Evolutionary conservation across 371 early-diverging fungal genomes (phyloP).

Genomic region (Apophysomyces variabilis): DNA sequence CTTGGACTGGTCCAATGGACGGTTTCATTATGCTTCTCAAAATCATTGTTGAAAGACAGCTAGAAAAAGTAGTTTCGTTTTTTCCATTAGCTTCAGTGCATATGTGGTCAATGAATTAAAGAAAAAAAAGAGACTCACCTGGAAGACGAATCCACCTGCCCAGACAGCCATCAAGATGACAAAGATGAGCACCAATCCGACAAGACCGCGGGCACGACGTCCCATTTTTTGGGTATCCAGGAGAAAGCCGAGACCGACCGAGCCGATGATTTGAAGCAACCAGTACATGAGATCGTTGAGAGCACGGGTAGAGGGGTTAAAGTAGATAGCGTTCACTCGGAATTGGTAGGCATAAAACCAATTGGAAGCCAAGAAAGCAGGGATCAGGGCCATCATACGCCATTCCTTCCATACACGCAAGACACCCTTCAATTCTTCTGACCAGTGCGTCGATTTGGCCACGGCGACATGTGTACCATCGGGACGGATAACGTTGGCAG

Average conservation of each 20-base stretch:
- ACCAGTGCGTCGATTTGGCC: slow-evolving; percentile 50
- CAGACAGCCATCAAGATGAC: slow-evolving; percentile 57
- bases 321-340: slow-evolving; percentile 54
- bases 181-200: slow-evolving; percentile 49
- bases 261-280: slow-evolving; percentile 67
- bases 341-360: slow-evolving; percentile 75
- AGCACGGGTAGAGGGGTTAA: slow-evolving; percentile 59
- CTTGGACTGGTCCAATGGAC: slow-evolving; percentile 43
- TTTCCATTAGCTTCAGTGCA: not conserved
- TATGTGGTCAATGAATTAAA: no score
- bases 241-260: slow-evolving; percentile 53
- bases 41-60: slow-evolving; percentile 38
- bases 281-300: slow-evolving; percentile 72
- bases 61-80: not conserved
- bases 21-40: slow-evolving; percentile 17
- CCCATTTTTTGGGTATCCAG: slow-evolving; percentile 51
- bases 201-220: slow-evolving; percentile 56
- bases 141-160: slow-evolving; percentile 61
- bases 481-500: slow-evolving; percentile 54
- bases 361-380: slow-evolving; percentile 71
- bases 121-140: slow-evolving; percentile 17
- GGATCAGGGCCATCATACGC: slow-evolving; percentile 58
- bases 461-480: slow-evolving; percentile 63
- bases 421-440: slow-evolving; percentile 57
- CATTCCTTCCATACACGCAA: slow-evolving; percentile 63